These are phyloP conservation scores for Alternaria longipes DNA, from an alignment of 2,329 filamentous ascomycete genomes.

Conservation along the genomic window DNA sequence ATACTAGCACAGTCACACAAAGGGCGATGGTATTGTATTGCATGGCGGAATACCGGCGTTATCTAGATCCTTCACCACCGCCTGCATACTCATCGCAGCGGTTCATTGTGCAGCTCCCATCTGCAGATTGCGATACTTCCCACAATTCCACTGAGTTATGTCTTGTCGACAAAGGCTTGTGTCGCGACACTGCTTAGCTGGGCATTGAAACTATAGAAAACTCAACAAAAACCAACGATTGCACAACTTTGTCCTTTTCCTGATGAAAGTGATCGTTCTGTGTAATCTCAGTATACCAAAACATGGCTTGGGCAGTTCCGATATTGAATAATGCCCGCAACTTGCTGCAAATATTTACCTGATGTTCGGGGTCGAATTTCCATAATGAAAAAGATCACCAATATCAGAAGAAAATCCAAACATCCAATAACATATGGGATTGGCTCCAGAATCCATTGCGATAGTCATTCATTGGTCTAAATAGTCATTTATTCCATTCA, in stretches of 20 bases:
- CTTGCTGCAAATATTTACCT: not conserved
- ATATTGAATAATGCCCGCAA: not conserved
- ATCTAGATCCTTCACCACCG: not conserved
- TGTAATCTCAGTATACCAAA: not conserved
- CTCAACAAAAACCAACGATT: not conserved
- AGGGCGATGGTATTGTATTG: slow-evolving; percentile 1
- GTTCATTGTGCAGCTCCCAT: not conserved
- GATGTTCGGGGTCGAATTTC: not conserved
- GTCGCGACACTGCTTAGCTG: not conserved
- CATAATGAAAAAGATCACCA: not conserved
- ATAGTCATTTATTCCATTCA: not conserved
- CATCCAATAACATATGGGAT: not conserved
- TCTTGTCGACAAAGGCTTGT: not conserved
- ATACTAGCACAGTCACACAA: not conserved
- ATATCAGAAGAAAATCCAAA: not conserved
- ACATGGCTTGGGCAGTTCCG: not conserved
- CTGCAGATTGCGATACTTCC: not conserved
- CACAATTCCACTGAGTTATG: not conserved
- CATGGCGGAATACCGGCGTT: not conserved
- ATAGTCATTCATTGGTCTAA: not conserved
- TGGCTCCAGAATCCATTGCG: not conserved
- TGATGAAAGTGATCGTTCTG: not conserved
- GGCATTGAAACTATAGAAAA: not conserved
- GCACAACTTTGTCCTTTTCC: not conserved
- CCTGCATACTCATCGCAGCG: not conserved